Evolutionary conservation across 2,329 filamentous ascomycete genomes (phyloP).

Genomic region (Penicillium sp.): DNA sequence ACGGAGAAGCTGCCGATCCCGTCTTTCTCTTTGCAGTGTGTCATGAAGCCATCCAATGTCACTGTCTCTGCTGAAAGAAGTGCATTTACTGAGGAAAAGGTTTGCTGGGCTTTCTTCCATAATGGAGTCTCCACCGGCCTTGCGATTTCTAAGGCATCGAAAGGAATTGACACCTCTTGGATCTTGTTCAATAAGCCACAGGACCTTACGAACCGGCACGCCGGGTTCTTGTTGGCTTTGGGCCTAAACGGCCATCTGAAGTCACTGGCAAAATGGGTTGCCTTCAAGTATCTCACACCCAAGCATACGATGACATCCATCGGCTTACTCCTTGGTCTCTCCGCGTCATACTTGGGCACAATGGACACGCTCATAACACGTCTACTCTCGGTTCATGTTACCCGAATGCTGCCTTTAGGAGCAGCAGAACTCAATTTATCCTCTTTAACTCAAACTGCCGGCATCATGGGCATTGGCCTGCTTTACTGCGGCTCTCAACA

Average conservation of each 20-base stretch:
- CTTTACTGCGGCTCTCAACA: slow-evolving; percentile 96
- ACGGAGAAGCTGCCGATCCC: slow-evolving; percentile 90
- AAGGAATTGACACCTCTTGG: slow-evolving; percentile 97
- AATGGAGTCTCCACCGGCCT: slow-evolving; percentile 92
- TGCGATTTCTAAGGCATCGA: slow-evolving; percentile 84
- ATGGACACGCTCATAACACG: slow-evolving; percentile 97
- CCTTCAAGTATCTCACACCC: slow-evolving; percentile 98
- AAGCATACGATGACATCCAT: slow-evolving; percentile 99
- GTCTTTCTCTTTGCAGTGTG: slow-evolving; percentile 88
- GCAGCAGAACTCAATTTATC: slow-evolving; percentile 94
- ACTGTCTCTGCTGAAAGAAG: slow-evolving; percentile 91
- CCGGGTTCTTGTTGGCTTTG: slow-evolving; percentile 86
- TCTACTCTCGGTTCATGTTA: slow-evolving; percentile 92
- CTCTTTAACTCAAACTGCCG: slow-evolving; percentile 89
- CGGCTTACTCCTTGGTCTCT: slow-evolving; percentile 86
- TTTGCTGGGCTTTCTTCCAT: slow-evolving; percentile 98
- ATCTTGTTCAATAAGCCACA: slow-evolving; percentile 96
- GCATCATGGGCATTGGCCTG: slow-evolving; percentile 94
- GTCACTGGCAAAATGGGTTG: slow-evolving; percentile 93
- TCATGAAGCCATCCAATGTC: slow-evolving; percentile 89
- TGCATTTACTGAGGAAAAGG: slow-evolving; percentile 90
- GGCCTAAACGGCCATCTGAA: slow-evolving; percentile 95
- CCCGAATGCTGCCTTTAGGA: slow-evolving; percentile 87
- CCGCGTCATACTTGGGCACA: slow-evolving; percentile 91
- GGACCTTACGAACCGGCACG: slow-evolving; percentile 94